Conservation (phyloP, 1,284 basidiomycete species). For the Fomitopsis pinicola region DNA sequence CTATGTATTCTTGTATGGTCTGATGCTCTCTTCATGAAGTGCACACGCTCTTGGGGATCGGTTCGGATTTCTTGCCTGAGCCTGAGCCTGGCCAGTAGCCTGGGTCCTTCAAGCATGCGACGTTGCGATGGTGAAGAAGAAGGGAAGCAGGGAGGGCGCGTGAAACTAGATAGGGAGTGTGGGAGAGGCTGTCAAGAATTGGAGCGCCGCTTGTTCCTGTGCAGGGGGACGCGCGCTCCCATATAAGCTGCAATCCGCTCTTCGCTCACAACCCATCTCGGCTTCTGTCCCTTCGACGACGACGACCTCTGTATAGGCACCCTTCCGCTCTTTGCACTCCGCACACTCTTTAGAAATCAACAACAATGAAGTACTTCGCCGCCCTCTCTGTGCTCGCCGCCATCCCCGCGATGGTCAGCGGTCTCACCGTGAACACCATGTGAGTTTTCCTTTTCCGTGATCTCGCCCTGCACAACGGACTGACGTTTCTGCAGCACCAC, state of each 20-base stretch:
- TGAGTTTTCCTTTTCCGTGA: conserved; percentile 30
- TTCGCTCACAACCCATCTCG: conserved; percentile 5
- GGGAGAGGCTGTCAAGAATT: conserved; percentile 1
- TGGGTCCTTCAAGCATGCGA: neutral
- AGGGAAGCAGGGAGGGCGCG: neutral
- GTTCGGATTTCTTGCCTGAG: neutral
- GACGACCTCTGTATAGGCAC: neutral
- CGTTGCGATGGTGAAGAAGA: neutral
- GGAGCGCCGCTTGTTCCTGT: neutral
- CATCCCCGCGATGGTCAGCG: conserved; percentile 35
- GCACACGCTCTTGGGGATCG: neutral
- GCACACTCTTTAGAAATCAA: conserved; percentile 6
- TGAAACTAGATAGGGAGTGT: neutral
- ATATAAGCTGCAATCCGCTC: neutral
- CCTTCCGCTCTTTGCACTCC: conserved; percentile 10
- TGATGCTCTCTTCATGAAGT: neutral
- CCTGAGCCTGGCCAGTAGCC: neutral
- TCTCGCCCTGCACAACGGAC: neutral
- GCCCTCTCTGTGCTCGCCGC: conserved; percentile 41
- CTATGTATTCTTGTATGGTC: neutral
- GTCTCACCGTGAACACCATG: conserved; percentile 66
- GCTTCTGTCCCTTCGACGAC: conserved; percentile 4
- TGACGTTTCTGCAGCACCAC: neutral
- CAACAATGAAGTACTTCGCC: conserved; percentile 48
- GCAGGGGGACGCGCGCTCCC: neutral